Evolutionary conservation across 2,329 filamentous ascomycete species (phyloP).

Genomic region (Pseudogymnoascus sp.): DNA sequence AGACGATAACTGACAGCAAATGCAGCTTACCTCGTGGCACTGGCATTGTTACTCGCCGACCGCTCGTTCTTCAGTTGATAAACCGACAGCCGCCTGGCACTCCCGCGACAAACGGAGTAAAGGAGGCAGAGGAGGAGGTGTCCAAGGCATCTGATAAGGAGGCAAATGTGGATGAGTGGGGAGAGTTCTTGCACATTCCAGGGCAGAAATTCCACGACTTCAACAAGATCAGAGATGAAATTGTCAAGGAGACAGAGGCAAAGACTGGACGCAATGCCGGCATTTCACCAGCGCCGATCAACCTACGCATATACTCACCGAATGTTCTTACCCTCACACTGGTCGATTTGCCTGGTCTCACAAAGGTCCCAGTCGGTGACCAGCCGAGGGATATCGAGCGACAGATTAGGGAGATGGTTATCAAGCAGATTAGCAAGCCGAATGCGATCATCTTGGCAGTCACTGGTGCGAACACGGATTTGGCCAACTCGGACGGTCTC

Average conservation of each 20-base stretch:
- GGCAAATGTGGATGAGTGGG: conserved; percentile 92
- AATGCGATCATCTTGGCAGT: conserved; percentile 98
- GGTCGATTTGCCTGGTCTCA: conserved; percentile 92
- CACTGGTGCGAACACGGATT: conserved; percentile 91
- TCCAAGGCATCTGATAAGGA: conserved; percentile 68
- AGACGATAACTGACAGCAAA: conserved; percentile 23
- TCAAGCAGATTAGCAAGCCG: conserved; percentile 97
- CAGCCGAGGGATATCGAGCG: conserved; percentile 94
- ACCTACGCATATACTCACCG: conserved; percentile 94
- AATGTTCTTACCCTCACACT: conserved; percentile 95
- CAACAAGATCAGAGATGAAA: conserved; percentile 96
- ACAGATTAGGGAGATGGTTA: conserved; percentile 95
- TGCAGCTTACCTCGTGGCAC: conserved; percentile 87
- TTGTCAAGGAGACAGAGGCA: conserved; percentile 88
- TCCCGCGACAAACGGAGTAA: conserved; percentile 63
- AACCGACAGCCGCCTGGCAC: conserved; percentile 62
- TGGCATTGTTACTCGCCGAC: conserved; percentile 92
- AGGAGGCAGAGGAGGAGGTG: conserved; percentile 51
- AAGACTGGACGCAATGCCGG: conserved; percentile 95
- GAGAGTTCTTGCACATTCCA: conserved; percentile 95
- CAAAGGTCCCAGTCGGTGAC: conserved; percentile 92
- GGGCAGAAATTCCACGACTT: conserved; percentile 98
- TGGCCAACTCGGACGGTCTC: conserved; percentile 96
- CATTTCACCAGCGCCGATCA: conserved; percentile 95
- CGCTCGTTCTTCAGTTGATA: conserved; percentile 95